Evolutionary conservation across 768 basidiomycete species (phyloP).

Genomic region (Panus rudis): DNA sequence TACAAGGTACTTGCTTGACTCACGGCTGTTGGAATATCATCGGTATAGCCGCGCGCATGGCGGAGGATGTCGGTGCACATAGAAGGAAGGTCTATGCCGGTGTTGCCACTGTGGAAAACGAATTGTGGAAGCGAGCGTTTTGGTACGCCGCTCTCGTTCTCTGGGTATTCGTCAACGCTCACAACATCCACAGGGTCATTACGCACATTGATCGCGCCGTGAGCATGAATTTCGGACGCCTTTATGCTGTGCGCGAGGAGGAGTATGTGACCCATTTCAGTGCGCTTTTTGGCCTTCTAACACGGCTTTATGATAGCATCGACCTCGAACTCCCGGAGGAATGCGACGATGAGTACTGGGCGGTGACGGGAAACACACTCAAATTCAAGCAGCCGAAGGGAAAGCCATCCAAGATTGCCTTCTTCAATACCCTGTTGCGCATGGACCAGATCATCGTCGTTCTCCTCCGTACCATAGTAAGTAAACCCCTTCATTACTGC

Average conservation of each 20-base stretch:
- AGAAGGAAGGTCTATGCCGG: constrained; percentile 28
- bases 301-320: constrained; percentile 34
- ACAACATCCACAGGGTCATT: no score
- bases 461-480: constrained; percentile 26
- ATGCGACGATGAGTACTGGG: constrained; percentile 56
- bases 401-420: constrained; percentile 32
- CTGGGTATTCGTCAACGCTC: no score
- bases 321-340: constrained; percentile 58
- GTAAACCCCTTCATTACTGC: background rate
- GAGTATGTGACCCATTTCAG: constrained; percentile 40
- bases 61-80: constrained; percentile 49
- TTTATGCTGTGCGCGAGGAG: constrained; percentile 53
- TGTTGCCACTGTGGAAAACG: constrained; percentile 32
- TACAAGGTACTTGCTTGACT: constrained; percentile 39
- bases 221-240: constrained; percentile 47
- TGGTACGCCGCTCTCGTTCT: no score
- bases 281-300: constrained; percentile 14
- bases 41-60: constrained; percentile 37
- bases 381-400: constrained; percentile 42
- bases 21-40: constrained; percentile 40
- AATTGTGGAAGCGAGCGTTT: constrained; percentile 46
- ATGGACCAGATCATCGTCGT: constrained; percentile 57
- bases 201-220: constrained; percentile 53
- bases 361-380: constrained; percentile 27
- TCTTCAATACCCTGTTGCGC: constrained; percentile 43